Conservation (phyloP, 768 basidiomycete species). For the Gelatoporia subvermispora region DNA sequence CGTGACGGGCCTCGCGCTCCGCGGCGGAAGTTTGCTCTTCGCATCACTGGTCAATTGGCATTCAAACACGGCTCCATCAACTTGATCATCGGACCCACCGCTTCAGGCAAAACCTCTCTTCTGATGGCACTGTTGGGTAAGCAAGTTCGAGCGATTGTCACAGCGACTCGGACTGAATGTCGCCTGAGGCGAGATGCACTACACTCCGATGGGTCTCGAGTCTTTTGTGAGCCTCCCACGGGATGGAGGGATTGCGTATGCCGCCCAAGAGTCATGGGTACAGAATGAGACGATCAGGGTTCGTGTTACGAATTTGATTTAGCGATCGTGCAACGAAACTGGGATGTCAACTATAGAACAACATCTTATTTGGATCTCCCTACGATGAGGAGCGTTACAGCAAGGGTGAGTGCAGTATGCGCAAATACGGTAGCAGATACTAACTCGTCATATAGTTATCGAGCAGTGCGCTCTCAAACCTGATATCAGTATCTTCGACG, state of each 20-base stretch:
- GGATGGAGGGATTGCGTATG: constrained; percentile 66
- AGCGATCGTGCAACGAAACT: constrained; percentile 59
- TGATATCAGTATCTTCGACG: constrained; percentile 29
- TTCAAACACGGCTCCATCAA: constrained; percentile 25
- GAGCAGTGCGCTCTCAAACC: constrained; percentile 30
- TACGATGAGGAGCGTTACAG: constrained; percentile 44
- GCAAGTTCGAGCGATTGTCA: neutral
- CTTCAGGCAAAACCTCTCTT: constrained; percentile 27
- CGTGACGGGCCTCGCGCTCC: constrained; percentile 21
- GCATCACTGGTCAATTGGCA: constrained; percentile 21
- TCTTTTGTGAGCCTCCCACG: constrained; percentile 74
- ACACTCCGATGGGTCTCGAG: constrained; percentile 42
- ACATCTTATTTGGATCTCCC: constrained; percentile 45
- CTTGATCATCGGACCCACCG: constrained; percentile 29
- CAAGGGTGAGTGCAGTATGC: constrained; percentile 24
- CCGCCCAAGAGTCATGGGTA: constrained; percentile 84
- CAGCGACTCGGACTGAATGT: neutral
- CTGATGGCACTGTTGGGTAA: constrained; percentile 27
- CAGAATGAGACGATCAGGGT: constrained; percentile 74
- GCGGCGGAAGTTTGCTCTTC: constrained; percentile 31
- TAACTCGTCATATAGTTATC: constrained; percentile 21
- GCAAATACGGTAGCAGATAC: neutral
- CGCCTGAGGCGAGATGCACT: constrained; percentile 45
- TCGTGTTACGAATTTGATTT: constrained; percentile 22
- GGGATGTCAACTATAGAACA: constrained; percentile 43